Evolutionary conservation across 2,329 filamentous ascomycete genomes (phyloP).

Genomic region (Aspergillus fischeri): DNA sequence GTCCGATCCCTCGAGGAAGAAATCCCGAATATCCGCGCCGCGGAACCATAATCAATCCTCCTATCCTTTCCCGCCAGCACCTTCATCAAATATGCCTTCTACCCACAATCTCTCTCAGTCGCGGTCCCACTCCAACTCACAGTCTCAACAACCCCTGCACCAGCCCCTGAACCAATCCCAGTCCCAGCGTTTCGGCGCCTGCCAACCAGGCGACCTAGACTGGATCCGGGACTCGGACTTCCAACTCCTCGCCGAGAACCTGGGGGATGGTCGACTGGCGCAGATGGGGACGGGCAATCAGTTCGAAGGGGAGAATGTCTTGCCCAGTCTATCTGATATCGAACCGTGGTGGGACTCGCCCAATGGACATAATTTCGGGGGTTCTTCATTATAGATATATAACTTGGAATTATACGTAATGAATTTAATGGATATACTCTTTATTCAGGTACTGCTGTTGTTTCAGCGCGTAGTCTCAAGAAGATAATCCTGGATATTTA

Average conservation of each 20-base stretch:
- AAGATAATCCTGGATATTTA: too few relatives aligned
- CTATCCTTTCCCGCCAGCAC: slow-evolving; percentile 2
- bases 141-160: slow-evolving; percentile 1
- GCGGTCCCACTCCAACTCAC: slow-evolving; percentile 1
- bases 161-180: slow-evolving; percentile 4
- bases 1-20: slow-evolving; percentile 20
- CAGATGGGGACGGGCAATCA: slow-evolving; percentile 10
- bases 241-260: slow-evolving; percentile 19
- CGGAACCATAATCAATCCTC: slow-evolving; percentile 1
- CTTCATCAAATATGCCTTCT: neutral
- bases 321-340: slow-evolving; percentile 23
- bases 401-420: neutral
- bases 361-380: slow-evolving; percentile 12
- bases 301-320: slow-evolving; percentile 7
- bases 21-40: slow-evolving; percentile 15
- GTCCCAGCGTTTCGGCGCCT: slow-evolving; percentile 7
- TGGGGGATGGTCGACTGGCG: slow-evolving; percentile 15
- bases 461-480: too few relatives aligned
- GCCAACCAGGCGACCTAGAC: slow-evolving; percentile 21
- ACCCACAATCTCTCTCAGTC: slow-evolving; percentile 5
- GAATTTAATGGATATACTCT: neutral
- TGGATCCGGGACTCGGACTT: slow-evolving; percentile 29
- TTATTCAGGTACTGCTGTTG: neutral
- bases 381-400: slow-evolving; percentile 15
- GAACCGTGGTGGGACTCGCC: slow-evolving; percentile 32